Conservation (phyloP, 2,329 filamentous ascomycete genomes). For the Alternaria arborescens region DNA sequence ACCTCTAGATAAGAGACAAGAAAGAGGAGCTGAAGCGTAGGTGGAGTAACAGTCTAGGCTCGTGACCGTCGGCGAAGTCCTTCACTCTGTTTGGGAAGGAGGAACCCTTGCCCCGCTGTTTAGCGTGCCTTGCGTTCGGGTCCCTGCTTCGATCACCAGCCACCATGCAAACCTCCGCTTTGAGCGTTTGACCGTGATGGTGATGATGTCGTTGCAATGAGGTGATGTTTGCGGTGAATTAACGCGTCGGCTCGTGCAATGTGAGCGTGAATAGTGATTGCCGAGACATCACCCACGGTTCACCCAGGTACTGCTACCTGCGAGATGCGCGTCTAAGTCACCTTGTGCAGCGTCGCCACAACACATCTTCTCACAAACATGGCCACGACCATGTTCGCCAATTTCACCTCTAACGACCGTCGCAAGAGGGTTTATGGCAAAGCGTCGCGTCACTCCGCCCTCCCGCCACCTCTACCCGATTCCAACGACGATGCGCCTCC, state of each 20-base stretch:
- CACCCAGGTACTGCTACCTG: neutral
- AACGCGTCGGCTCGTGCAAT: slow-evolving; percentile 12
- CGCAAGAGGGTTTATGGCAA: slow-evolving; percentile 53
- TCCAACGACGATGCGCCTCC: slow-evolving; percentile 34
- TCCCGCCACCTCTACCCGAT: slow-evolving; percentile 24
- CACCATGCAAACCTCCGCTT: slow-evolving; percentile 18
- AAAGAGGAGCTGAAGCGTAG: slow-evolving; percentile 26
- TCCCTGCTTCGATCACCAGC: slow-evolving; percentile 28
- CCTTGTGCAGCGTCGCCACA: slow-evolving; percentile 14
- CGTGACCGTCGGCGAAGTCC: slow-evolving; percentile 48
- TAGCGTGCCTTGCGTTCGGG: slow-evolving; percentile 29
- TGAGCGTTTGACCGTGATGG: slow-evolving; percentile 19
- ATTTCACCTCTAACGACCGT: slow-evolving; percentile 42
- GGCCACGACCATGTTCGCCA: slow-evolving; percentile 39
- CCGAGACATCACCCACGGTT: slow-evolving; percentile 4
- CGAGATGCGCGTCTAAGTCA: slow-evolving; percentile 35
- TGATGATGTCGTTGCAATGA: slow-evolving; percentile 2
- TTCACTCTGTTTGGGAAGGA: slow-evolving; percentile 29
- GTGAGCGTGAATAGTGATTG: slow-evolving; percentile 2
- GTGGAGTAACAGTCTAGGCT: slow-evolving; percentile 36
- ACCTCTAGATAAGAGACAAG: slow-evolving; percentile 29
- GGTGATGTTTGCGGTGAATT: slow-evolving; percentile 5
- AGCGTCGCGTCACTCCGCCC: slow-evolving; percentile 35
- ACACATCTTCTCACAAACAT: slow-evolving; percentile 26
- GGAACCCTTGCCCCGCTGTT: slow-evolving; percentile 30